A percentile compares a stretch with the other conserved stretches of the same genome.
These are phyloP conservation scores for Podospora pseudoanserina DNA, from an alignment of 495 filamentous ascomycete genomes.

Conservation along the genomic window DNA sequence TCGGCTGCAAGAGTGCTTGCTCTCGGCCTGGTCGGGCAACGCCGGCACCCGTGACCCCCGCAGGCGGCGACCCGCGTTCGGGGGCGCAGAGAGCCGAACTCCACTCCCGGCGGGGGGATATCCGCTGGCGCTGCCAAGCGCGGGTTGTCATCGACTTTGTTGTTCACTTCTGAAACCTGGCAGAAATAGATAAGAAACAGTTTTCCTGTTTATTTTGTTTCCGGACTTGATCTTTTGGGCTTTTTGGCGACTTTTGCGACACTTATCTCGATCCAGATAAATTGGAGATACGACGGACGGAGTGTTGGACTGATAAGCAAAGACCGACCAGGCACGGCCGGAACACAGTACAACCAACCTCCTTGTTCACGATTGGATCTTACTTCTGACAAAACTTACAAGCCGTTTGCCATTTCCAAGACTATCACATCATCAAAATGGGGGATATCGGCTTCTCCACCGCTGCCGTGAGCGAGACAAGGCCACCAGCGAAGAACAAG, in stretches of 20 bases:
- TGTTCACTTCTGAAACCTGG: not conserved
- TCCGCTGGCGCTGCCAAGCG: constrained; percentile 1
- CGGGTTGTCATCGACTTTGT: not conserved
- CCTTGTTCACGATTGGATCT: not conserved
- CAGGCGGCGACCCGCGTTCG: not conserved
- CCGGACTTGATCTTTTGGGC: not conserved
- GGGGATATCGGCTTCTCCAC: not conserved
- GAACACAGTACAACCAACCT: not conserved
- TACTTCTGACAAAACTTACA: not conserved
- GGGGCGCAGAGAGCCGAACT: not conserved
- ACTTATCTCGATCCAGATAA: not conserved
- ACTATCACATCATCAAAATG: not conserved
- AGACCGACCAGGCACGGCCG: not conserved
- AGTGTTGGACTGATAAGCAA: not conserved
- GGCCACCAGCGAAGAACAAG: constrained; percentile 24
- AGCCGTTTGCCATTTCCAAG: not conserved
- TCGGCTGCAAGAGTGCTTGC: constrained; percentile 1
- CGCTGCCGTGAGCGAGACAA: not conserved
- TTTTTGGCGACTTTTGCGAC: not conserved
- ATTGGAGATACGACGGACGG: not conserved
- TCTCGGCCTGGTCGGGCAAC: not conserved
- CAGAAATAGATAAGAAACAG: not conserved
- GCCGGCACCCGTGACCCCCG: not conserved
- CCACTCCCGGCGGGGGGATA: not conserved
- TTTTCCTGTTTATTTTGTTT: not conserved